These are phyloP conservation scores for Umbelopsis sp. DNA, from an alignment of 192 early-diverging fungal species.

Conservation along the genomic window DNA sequence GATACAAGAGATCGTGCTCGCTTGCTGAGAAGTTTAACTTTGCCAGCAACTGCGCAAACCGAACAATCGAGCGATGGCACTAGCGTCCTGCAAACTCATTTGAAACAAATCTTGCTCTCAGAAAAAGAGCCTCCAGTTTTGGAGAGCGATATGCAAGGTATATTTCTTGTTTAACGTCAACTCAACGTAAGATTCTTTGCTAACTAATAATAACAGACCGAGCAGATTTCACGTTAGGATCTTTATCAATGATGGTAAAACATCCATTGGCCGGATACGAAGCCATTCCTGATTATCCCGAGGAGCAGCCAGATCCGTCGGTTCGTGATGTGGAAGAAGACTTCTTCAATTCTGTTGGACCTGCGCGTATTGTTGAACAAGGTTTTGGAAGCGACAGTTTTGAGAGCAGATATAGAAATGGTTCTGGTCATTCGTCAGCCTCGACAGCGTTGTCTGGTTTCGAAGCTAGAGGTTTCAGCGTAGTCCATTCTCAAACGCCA, in stretches of 20 bases:
- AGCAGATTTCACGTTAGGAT: conserved; percentile 63
- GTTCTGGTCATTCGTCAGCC: conserved; percentile 3
- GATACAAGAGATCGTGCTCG: conserved; percentile 91
- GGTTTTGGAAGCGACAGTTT: conserved; percentile 54
- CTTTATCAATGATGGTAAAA: conserved; percentile 65
- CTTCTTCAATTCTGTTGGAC: conserved; percentile 34
- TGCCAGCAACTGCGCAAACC: conserved; percentile 12
- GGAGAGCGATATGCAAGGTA: conserved; percentile 55
- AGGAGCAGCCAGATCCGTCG: conserved; percentile 52
- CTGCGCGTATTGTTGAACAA: conserved; percentile 26
- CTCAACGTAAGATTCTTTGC: background rate
- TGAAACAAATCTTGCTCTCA: conserved; percentile 62
- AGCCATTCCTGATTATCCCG: conserved; percentile 81
- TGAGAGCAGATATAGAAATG: conserved; percentile 37
- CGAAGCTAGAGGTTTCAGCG: conserved; percentile 31
- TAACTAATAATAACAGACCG: conserved; percentile 35
- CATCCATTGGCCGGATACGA: conserved; percentile 70
- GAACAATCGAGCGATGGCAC: conserved; percentile 21
- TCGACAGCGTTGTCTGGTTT: conserved; percentile 31
- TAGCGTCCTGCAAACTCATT: conserved; percentile 48
- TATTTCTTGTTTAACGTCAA: background rate
- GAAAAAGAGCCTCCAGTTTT: conserved; percentile 55
- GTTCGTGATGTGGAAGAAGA: conserved; percentile 52
- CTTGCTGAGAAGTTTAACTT: conserved; percentile 56
- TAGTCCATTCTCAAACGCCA: conserved; percentile 26